Percentiles rank a stretch among this genome's conserved stretches.
Evolutionary conservation across 257 asterid genomes (phyloP).

Genomic region (Rhazya stricta): DNA sequence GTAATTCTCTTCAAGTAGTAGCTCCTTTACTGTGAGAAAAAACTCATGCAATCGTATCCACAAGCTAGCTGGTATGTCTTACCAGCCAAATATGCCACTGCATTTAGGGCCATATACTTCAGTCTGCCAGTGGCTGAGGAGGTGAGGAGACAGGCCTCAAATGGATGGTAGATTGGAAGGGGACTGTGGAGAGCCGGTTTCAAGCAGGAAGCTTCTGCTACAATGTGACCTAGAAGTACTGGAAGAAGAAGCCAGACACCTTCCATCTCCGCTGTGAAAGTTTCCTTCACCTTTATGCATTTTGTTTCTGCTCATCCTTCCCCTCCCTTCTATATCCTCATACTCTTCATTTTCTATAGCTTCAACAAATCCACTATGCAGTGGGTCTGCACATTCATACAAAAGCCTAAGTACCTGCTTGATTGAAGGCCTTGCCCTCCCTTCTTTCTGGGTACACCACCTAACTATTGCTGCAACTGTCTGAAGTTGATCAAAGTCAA

Average conservation of each 20-base stretch:
- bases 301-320: conserved; percentile 57
- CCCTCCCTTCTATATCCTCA: conserved; percentile 39
- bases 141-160: conserved; percentile 19
- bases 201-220: conserved; percentile 73
- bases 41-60: neutral
- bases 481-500: conserved; percentile 71
- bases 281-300: conserved; percentile 26
- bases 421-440: conserved; percentile 72
- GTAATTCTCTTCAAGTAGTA: neutral
- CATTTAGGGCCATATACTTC: neutral
- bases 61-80: neutral
- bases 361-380: conserved; percentile 67
- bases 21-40: conserved; percentile 5
- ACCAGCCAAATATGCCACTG: neutral
- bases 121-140: neutral
- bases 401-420: conserved; percentile 83
- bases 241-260: conserved; percentile 79
- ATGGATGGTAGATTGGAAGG: conserved; percentile 47
- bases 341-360: conserved; percentile 64
- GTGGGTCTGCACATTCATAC: conserved; percentile 68
- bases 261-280: conserved; percentile 55
- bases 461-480: conserved; percentile 47
- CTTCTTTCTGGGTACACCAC: conserved; percentile 88
- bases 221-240: conserved; percentile 83
- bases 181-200: conserved; percentile 67